A percentile compares a stretch with the other conserved stretches of the same genome.
Evolutionary conservation across 495 filamentous ascomycete genomes (phyloP).

Genomic region (Cudoniella acicularis): DNA sequence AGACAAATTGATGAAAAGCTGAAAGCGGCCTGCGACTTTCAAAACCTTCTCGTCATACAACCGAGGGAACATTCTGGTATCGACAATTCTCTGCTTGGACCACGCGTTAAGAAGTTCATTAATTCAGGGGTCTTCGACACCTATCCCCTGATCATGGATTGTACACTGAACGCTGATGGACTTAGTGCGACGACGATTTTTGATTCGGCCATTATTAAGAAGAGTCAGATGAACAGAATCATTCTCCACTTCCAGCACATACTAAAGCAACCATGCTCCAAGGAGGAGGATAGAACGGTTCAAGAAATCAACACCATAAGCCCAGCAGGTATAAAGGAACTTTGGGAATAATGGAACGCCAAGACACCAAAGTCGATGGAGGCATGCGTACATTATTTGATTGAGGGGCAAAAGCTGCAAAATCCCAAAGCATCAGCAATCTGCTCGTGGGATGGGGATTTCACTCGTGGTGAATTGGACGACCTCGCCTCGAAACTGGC

Average conservation of each 20-base stretch:
- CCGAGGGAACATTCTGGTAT: neutral
- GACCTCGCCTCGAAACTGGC: neutral
- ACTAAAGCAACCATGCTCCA: constrained; percentile 6
- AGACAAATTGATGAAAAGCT: neutral
- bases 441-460: constrained; percentile 30
- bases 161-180: neutral
- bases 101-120: too few species aligned
- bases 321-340: neutral
- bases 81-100: neutral
- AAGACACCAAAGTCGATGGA: constrained; percentile 20
- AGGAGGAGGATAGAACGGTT: too few species aligned
- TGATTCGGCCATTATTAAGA: constrained; percentile 15
- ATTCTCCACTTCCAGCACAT: constrained; percentile 20
- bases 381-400: constrained; percentile 43
- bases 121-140: neutral
- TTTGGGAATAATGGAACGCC: constrained; percentile 28
- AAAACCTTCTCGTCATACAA: neutral
- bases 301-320: neutral
- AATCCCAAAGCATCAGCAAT: constrained; percentile 3
- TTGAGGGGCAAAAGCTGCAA: constrained; percentile 36
- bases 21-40: neutral
- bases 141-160: neutral
- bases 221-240: constrained; percentile 17
- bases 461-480: constrained; percentile 25
- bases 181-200: constrained; percentile 9